Base-by-base conservation (phyloP, 1,139 yeast species). In the Protomyces lactucae-debilis region DNA sequence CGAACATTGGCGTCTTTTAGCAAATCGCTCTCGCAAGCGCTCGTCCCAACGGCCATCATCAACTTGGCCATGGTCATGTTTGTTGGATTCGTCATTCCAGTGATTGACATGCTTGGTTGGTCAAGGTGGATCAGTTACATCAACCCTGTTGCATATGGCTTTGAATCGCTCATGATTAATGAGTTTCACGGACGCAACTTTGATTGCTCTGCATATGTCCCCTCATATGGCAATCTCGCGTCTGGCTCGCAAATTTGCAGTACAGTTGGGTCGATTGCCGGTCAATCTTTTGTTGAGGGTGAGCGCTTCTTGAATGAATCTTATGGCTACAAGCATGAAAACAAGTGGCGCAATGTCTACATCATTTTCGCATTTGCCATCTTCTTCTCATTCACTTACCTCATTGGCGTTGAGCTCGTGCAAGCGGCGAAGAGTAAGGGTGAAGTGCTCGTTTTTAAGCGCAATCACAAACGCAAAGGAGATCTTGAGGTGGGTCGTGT, bases 21-120 rank as follows among this genome's bases (percentile, higher is more conserved):
- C 14, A 79, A 80, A 48, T 78, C 87, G 0, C 75, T 87, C 54
- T 78, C 87, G 2, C 85, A 84, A 70, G 88, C 93, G 8, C 83
- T 87, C 86, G 83, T 88, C 36, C 91, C 91, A 0, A 88, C 93
- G 1, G 80, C 89, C 21, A 75, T 86, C 61, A 70, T 86, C 60
- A 76, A 88, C 70, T 76, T 86, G 67, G 84, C 83, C 3, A 73
- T 87, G 75, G 79, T 84, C 25, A 80, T 86, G 73, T 87, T 80
- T 74, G 84, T 91, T n/a, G 95, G 95, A 66, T 88, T 87, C 74
- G 80, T 82, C 68, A 80, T 81, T 66, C 83, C 82, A 37, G 71
- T 76, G 28, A 79, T 80, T 2, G 69, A 73, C 54, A 81, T 81
- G 83, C 77, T 77, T 66, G 82, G 80, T 3, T 82, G 84, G 84